A percentile compares a stretch with the other conserved stretches of the same genome.
phyloP scores from a whole-genome alignment of 225 moss, liverwort and hornwort species.

The Physcomitrium patens region DNA sequence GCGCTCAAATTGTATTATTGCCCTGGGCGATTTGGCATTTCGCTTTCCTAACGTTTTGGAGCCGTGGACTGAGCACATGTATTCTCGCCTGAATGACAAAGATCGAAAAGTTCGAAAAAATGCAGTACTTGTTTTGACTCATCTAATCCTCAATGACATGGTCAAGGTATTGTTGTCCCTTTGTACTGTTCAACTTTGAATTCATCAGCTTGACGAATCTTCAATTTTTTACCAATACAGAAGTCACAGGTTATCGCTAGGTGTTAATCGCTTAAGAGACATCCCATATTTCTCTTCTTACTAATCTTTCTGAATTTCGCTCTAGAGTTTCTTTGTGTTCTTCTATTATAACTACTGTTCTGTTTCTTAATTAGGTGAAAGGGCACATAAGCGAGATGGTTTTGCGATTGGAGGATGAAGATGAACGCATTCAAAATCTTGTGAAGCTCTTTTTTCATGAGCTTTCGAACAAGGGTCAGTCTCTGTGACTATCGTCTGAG shows the following conservation, averaged over 20 bases:
- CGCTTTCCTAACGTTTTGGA: conserved; percentile 95
- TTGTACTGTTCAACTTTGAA: neutral
- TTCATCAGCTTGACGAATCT: conserved; percentile 1
- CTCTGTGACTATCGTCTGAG: conserved; percentile 5
- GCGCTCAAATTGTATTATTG: conserved; percentile 95
- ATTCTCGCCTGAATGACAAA: conserved; percentile 86
- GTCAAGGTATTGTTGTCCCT: conserved; percentile 71
- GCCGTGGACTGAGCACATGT: conserved; percentile 98
- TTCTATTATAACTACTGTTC: conserved; percentile 22
- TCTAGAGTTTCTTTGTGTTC: conserved; percentile 9
- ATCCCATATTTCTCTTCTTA: conserved; percentile 1
- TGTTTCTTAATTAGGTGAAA: conserved; percentile 73
- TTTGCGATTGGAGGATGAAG: conserved; percentile 90
- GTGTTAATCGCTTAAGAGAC: conserved; percentile 7
- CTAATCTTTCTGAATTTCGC: neutral
- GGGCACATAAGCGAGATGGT: conserved; percentile 98
- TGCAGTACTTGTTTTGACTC: conserved; percentile 90
- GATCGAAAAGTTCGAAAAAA: conserved; percentile 89
- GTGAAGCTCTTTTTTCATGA: conserved; percentile 97
- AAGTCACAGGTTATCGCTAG: neutral
- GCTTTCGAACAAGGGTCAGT: conserved; percentile 91
- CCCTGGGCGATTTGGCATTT: conserved; percentile 93
- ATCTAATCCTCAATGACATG: conserved; percentile 98
- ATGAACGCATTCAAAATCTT: conserved; percentile 85
- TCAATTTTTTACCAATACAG: neutral